Conservation (phyloP, 2,329 filamentous ascomycete species). For the Botryosphaeria agaves region DNA sequence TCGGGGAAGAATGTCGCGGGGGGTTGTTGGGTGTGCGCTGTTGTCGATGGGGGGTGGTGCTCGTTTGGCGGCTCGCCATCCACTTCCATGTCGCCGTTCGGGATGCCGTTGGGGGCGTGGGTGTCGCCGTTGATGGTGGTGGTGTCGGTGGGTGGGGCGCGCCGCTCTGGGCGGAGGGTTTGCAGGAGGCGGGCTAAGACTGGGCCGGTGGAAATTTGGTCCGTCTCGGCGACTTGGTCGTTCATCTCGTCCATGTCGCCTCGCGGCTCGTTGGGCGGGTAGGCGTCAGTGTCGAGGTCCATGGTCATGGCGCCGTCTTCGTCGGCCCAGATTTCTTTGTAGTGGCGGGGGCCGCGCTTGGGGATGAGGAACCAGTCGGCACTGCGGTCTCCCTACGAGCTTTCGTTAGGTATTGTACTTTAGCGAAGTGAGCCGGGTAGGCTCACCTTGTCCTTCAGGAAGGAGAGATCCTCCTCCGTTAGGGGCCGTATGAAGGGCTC, state of each 20-base stretch:
- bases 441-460: conserved; percentile 60
- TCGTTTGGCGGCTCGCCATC: conserved; percentile 21
- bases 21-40: conserved; percentile 27
- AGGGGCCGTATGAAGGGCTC: conserved; percentile 84
- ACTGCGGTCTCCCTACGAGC: too few species aligned
- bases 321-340: conserved; percentile 82
- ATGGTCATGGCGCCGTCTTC: conserved; percentile 71
- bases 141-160: conserved; percentile 31
- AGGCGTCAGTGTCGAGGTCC: conserved; percentile 46
- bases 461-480: conserved; percentile 85
- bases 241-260: conserved; percentile 76
- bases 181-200: conserved; percentile 68
- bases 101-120: conserved; percentile 17
- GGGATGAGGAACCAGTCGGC: conserved; percentile 80
- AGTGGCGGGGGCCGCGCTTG: conserved; percentile 66
- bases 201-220: conserved; percentile 76
- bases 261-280: conserved; percentile 64
- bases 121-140: conserved; percentile 26
- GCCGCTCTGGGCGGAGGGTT: conserved; percentile 61
- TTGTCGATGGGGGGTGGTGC: conserved; percentile 8
- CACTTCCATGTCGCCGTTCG: conserved; percentile 21
- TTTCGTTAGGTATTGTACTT: too few species aligned
- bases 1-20: conserved; percentile 70
- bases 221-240: conserved; percentile 73
- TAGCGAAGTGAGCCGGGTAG: too few species aligned